A percentile compares a stretch with the other conserved stretches of the same genome.
Evolutionary conservation across 306 rosid species (phyloP).

Genomic region (Castanea crenata): DNA sequence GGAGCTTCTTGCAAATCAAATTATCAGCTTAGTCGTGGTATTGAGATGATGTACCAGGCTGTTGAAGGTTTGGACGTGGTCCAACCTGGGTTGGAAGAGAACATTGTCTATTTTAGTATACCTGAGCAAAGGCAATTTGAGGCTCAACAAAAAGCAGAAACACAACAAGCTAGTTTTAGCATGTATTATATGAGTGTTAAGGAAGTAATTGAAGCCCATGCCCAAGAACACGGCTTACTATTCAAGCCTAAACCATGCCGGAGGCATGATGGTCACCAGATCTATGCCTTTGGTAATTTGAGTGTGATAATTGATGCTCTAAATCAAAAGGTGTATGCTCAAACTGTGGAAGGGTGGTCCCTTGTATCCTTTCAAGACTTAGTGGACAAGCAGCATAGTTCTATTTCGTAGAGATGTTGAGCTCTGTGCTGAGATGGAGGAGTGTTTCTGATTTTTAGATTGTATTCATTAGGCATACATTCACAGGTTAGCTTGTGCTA

Average conservation of each 20-base stretch:
- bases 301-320: conserved; percentile 66
- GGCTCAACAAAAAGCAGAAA: conserved; percentile 83
- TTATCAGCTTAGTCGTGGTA: conserved; percentile 69
- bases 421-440: neutral
- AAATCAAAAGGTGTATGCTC: conserved; percentile 73
- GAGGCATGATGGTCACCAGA: conserved; percentile 78
- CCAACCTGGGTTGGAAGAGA: conserved; percentile 89
- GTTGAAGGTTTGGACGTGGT: conserved; percentile 86
- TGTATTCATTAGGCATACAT: neutral
- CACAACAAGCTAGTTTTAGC: conserved; percentile 58
- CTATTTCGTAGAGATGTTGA: conserved; percentile 36
- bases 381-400: conserved; percentile 66
- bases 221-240: conserved; percentile 65
- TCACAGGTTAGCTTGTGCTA: conserved; percentile 5
- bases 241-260: conserved; percentile 80
- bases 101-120: conserved; percentile 64
- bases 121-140: conserved; percentile 91
- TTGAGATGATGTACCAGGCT: conserved; percentile 91
- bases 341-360: conserved; percentile 66
- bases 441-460: neutral
- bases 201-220: conserved; percentile 80
- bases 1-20: conserved; percentile 82
- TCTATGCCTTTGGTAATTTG: conserved; percentile 77
- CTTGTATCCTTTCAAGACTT: conserved; percentile 65
- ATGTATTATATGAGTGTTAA: conserved; percentile 50